A percentile compares a stretch with the other conserved stretches of the same genome.
Evolutionary conservation across 2,329 filamentous ascomycete species (phyloP).

Genomic region (Aspergillus neotritici): DNA sequence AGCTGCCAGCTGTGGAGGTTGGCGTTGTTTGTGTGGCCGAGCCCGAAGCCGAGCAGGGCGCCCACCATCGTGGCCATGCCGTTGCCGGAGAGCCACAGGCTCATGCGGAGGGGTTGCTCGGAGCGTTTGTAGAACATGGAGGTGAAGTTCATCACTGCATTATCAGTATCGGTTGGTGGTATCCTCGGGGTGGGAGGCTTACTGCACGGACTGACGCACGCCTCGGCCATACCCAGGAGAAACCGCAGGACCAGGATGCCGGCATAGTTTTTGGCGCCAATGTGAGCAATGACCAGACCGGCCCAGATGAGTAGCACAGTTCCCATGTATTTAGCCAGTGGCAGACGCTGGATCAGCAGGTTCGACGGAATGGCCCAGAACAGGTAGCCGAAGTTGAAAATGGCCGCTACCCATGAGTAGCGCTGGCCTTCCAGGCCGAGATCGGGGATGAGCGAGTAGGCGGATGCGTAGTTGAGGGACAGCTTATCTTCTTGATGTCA

Average conservation of each 20-base stretch:
- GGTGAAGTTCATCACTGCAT: constrained; percentile 28
- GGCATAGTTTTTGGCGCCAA: constrained; percentile 36
- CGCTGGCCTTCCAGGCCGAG: constrained; percentile 38
- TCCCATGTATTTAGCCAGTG: constrained; percentile 40
- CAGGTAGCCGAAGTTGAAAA: constrained; percentile 43
- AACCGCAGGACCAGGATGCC: constrained; percentile 44
- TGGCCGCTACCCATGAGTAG: constrained; percentile 44
- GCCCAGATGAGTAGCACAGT: constrained; percentile 41
- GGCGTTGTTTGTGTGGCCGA: constrained; percentile 28
- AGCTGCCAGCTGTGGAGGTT: constrained; percentile 33
- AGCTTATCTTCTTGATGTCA: constrained; percentile 20
- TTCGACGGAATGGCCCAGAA: constrained; percentile 31
- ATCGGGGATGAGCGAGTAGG: constrained; percentile 40
- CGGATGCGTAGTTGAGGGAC: constrained; percentile 33
- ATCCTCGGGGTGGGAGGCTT: constrained; percentile 3
- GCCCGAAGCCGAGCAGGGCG: constrained; percentile 32
- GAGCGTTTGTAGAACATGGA: constrained; percentile 36
- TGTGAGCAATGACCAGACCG: constrained; percentile 33
- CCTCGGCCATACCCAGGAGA: constrained; percentile 41
- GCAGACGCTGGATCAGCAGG: constrained; percentile 38
- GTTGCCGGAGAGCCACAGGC: constrained; percentile 34
- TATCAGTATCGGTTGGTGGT: too few species aligned
- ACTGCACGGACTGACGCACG: constrained; percentile 31
- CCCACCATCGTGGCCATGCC: constrained; percentile 35
- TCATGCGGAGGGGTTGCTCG: constrained; percentile 34